phyloP scores from a whole-genome alignment of 2,329 filamentous ascomycete genomes.

The Claviceps citrina region DNA sequence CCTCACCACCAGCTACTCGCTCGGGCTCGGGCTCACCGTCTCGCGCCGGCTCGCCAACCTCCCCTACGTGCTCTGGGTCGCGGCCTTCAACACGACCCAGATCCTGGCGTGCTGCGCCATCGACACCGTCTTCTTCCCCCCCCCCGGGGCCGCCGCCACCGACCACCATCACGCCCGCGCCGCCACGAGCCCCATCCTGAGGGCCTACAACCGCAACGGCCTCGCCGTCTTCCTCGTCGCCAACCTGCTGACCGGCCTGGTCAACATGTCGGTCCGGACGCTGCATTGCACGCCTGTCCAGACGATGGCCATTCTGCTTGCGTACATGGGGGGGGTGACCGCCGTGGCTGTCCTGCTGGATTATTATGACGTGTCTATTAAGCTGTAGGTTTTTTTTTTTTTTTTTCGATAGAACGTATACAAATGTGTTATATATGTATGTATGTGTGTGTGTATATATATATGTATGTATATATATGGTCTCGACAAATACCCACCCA shows the following conservation, averaged over 20 bases:
- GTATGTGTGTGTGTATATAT: no score
- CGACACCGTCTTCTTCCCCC: conserved; percentile 65
- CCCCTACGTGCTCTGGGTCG: conserved; percentile 84
- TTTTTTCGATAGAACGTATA: no score
- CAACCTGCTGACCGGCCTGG: conserved; percentile 74
- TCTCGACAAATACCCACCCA: no score
- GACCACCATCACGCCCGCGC: conserved; percentile 50
- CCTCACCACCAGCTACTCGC: conserved; percentile 49
- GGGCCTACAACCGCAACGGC: conserved; percentile 78
- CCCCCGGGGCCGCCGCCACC: conserved; percentile 34
- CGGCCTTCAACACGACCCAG: conserved; percentile 80
- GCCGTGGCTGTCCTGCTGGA: conserved; percentile 53
- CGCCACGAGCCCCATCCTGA: conserved; percentile 68
- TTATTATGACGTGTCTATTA: conserved; percentile 51
- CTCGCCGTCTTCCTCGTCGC: conserved; percentile 72
- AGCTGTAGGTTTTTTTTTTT: conserved; percentile 41
- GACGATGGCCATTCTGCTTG: conserved; percentile 60
- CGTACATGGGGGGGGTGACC: conserved; percentile 54
- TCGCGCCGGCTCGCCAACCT: conserved; percentile 85
- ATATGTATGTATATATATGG: no score
- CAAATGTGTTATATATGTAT: no score
- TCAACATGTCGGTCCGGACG: conserved; percentile 79
- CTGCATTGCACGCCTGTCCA: conserved; percentile 48
- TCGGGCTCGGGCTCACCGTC: conserved; percentile 59
- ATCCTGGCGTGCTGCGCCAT: conserved; percentile 62